Percentiles rank a stretch among this genome's conserved stretches.
Evolutionary conservation across 2,329 filamentous ascomycete species (phyloP).

Genomic region (Exophiala mesophila): DNA sequence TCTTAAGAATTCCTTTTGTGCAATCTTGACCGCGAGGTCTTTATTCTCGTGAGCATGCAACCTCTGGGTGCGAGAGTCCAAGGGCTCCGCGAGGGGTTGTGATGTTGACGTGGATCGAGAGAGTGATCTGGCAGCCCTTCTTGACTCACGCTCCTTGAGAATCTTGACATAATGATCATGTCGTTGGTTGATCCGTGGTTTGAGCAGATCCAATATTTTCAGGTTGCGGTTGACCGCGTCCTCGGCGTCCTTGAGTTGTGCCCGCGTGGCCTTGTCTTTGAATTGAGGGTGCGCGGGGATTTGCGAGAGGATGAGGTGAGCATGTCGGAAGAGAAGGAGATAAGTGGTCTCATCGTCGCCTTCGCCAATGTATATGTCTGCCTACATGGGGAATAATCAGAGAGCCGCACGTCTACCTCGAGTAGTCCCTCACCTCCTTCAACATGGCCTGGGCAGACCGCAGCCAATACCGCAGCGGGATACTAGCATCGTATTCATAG

Average conservation of each 20-base stretch:
- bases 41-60: conserved; percentile 67
- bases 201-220: conserved; percentile 68
- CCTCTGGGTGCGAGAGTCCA: conserved; percentile 40
- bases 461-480: conserved; percentile 76
- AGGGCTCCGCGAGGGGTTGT: conserved; percentile 1
- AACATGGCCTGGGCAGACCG: conserved; percentile 73
- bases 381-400: conserved; percentile 53
- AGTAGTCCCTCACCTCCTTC: conserved; percentile 61
- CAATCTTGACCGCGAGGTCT: conserved; percentile 71
- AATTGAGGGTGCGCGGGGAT: conserved; percentile 72
- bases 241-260: conserved; percentile 52
- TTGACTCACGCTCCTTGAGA: conserved; percentile 41
- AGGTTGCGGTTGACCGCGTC: conserved; percentile 62
- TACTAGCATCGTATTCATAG: conserved; percentile 73
- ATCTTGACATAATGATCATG: conserved; percentile 63
- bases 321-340: conserved; percentile 84
- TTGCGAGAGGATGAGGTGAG: conserved; percentile 72
- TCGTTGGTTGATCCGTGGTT: conserved; percentile 68
- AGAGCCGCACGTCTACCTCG: conserved; percentile 15
- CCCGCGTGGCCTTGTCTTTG: conserved; percentile 56
- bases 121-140: conserved; percentile 17
- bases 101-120: conserved; percentile 2
- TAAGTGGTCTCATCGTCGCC: conserved; percentile 85
- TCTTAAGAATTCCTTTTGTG: conserved; percentile 65
- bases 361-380: conserved; percentile 77